Base-by-base conservation (phyloP, 768 basidiomycete species). In the Rhodotorula sphaerocarpa region DNA sequence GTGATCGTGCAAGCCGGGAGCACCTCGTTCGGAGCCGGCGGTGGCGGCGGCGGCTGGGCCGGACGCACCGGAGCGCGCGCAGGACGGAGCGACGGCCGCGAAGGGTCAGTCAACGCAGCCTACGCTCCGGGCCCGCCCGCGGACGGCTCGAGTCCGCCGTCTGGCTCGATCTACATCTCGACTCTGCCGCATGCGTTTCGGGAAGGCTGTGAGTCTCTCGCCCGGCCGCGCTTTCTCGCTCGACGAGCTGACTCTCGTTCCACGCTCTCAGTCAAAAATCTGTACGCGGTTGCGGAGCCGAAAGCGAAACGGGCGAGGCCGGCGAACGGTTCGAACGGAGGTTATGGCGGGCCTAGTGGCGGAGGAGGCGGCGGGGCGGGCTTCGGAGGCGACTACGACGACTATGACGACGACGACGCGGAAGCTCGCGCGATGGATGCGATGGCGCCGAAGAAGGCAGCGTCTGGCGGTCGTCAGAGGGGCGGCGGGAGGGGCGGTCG, bases 141-240 rank as follows among this genome's bases (percentile, higher is more conserved):
- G 28, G 43, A 65, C 36, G 63, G 63, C 11, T 48, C 44, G 23
- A 55, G 53, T 16, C 63, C 63, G 31, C 63, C 63, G n/a, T 36
- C 27, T 21, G 58, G 50, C 20, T 51, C 47, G n/a, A 14, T 65
- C 27, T 65, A 42, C 55, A 48, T 65, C 30, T 56, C 54, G 43
- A 56, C 58, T 21, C 44, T 65, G 58, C 18, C 47, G 16, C 34
- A 43, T 7, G 63, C 46, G 28, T 65, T 7, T 21, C 44, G 27
- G 30, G 43, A 48, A 44, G 63, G 63, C 4, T 65, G 63, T 65
- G 31, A 39, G 63, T 56, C 33, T 2, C 39, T 25, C 33, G 31
- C 23, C 50, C 33, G 31, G 7, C 20, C 14, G n/a, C 21, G 15
- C n/a, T 27, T 18, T 23, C 34, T 47, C 34, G n/a, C n/a, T n/a